Evolutionary conservation across 768 basidiomycete genomes (phyloP).

Genomic region (Mycena rebaudengoi): DNA sequence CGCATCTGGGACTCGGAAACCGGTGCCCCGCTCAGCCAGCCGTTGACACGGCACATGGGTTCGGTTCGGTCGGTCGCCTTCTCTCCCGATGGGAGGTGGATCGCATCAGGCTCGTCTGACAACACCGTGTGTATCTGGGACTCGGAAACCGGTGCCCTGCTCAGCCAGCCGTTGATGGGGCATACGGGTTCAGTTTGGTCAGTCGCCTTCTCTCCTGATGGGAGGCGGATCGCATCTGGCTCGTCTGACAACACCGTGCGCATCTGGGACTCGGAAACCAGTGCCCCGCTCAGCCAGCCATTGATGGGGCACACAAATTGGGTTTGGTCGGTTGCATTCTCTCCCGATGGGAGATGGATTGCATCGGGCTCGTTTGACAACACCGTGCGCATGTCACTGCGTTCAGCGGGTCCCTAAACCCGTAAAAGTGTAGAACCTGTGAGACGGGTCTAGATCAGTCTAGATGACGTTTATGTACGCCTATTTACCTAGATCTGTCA

Average conservation of each 20-base stretch:
- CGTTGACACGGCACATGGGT: constrained; percentile 11
- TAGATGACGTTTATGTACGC: too few relatives aligned
- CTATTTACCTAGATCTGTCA: too few relatives aligned
- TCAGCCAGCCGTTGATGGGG: not conserved
- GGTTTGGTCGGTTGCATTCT: constrained; percentile 50
- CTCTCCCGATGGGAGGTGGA: constrained; percentile 56
- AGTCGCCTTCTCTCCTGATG: constrained; percentile 36
- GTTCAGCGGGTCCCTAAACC: constrained; percentile 23
- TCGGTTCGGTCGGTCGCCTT: constrained; percentile 47
- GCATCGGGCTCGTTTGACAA: constrained; percentile 63
- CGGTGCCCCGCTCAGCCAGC: too few relatives aligned
- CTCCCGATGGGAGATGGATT: constrained; percentile 57
- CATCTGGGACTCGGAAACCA: constrained; percentile 22
- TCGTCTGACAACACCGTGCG: constrained; percentile 23
- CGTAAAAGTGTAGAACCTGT: constrained; percentile 31
- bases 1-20: too few relatives aligned
- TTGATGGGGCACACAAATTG: constrained; percentile 11
- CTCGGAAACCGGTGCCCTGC: constrained; percentile 44
- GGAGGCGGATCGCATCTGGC: constrained; percentile 19
- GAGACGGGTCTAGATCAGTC: constrained; percentile 31
- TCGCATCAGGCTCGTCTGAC: constrained; percentile 62
- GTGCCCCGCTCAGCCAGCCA: not conserved
- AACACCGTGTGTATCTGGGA: constrained; percentile 64
- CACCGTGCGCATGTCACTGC: constrained; percentile 53
- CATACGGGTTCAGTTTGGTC: constrained; percentile 29